Conservation (phyloP, 2,329 filamentous ascomycete genomes). For the Aspergillus sclerotialis region DNA sequence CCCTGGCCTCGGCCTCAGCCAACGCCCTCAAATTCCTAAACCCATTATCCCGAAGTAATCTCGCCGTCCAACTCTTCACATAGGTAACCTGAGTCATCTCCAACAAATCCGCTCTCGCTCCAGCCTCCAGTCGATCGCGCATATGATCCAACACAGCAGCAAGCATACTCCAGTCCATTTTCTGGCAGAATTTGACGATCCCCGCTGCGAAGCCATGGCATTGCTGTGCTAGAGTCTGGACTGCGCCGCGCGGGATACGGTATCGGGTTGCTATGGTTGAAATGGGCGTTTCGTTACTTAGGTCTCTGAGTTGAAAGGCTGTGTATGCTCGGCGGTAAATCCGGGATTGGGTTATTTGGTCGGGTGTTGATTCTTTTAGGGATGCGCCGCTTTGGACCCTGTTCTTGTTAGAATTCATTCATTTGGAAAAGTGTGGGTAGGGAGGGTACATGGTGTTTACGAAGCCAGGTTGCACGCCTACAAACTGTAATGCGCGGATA, state of each 20-base stretch:
- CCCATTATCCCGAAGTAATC: conserved; percentile 69
- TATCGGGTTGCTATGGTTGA: conserved; percentile 65
- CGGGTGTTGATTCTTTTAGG: conserved; percentile 55
- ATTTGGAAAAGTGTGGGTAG: not conserved
- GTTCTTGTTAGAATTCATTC: conserved; percentile 4
- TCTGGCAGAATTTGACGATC: conserved; percentile 71
- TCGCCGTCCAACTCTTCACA: conserved; percentile 69
- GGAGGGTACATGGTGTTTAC: conserved; percentile 59
- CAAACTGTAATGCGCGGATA: conserved; percentile 58
- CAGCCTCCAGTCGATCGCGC: conserved; percentile 64
- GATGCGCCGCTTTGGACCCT: conserved; percentile 59
- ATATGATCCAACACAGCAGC: conserved; percentile 68
- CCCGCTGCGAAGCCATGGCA: conserved; percentile 73
- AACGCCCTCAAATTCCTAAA: conserved; percentile 61
- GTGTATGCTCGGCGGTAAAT: conserved; percentile 68
- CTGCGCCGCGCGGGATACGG: conserved; percentile 59
- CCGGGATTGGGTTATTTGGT: conserved; percentile 54
- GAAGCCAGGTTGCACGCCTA: conserved; percentile 61
- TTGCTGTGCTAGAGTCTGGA: conserved; percentile 66
- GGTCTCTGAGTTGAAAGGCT: conserved; percentile 68
- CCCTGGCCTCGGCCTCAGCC: conserved; percentile 61
- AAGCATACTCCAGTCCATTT: conserved; percentile 70
- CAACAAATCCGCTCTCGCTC: conserved; percentile 63
- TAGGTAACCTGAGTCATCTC: conserved; percentile 66
- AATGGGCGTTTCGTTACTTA: conserved; percentile 70